Evolutionary conservation across 2,329 filamentous ascomycete genomes (phyloP).

Genomic region (Domatiomyces catenatus): DNA sequence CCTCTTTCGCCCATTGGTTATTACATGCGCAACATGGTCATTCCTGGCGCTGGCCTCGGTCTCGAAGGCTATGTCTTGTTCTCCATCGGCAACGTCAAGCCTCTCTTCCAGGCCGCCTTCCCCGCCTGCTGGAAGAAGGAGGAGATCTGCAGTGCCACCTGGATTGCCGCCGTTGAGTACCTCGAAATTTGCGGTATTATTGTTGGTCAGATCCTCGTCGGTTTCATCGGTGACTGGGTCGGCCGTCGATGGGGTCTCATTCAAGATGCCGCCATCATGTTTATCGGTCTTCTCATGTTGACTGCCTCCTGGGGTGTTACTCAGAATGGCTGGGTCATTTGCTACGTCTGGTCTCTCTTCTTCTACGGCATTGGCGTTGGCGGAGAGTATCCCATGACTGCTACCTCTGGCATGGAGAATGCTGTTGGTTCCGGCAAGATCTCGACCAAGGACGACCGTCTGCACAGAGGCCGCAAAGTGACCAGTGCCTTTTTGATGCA

Average conservation of each 20-base stretch:
- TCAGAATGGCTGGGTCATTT: constrained; percentile 89
- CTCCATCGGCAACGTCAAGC: constrained; percentile 84
- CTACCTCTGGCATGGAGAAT: constrained; percentile 87
- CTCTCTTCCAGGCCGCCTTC: constrained; percentile 64
- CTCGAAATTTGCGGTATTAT: constrained; percentile 93
- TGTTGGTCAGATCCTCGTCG: constrained; percentile 76
- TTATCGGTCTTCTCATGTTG: constrained; percentile 79
- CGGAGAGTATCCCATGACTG: constrained; percentile 72
- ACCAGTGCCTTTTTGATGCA: constrained; percentile 96
- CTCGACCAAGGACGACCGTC: constrained; percentile 79
- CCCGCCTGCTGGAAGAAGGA: constrained; percentile 58
- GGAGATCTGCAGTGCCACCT: constrained; percentile 57
- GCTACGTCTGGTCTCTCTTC: constrained; percentile 89
- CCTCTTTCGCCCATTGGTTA: constrained; percentile 68
- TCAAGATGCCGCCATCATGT: constrained; percentile 90
- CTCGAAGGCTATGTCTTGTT: constrained; percentile 93
- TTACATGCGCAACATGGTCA: constrained; percentile 81
- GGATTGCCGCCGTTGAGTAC: constrained; percentile 74
- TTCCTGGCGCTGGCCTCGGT: constrained; percentile 81
- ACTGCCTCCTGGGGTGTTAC: constrained; percentile 78
- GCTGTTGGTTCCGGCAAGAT: constrained; percentile 71
- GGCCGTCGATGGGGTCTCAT: constrained; percentile 91
- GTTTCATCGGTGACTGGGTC: constrained; percentile 62
- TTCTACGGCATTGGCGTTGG: constrained; percentile 58
- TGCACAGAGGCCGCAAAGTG: constrained; percentile 90